Evolutionary conservation across 225 moss, liverwort and hornwort genomes (phyloP).

Genomic region (Rhytidiadelphus loreus): DNA sequence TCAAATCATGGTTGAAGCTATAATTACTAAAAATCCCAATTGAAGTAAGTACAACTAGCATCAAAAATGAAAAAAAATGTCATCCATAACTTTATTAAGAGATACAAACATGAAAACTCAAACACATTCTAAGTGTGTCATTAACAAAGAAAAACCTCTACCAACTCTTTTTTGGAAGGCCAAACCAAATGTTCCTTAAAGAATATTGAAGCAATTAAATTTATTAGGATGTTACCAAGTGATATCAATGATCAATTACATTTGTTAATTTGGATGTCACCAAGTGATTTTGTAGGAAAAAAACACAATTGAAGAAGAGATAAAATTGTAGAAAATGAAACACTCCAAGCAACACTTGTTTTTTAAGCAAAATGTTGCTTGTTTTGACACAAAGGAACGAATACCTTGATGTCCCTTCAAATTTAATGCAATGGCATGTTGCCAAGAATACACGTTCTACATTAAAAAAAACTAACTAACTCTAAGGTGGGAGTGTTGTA

Average conservation of each 20-base stretch:
- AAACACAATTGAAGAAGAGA: no score
- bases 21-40: neutral
- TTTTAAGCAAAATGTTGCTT: no score
- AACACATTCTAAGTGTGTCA: rapidly evolving
- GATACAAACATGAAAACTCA: neutral
- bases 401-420: no score
- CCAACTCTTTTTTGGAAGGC: no score
- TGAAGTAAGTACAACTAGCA: neutral
- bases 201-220: neutral
- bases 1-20: neutral
- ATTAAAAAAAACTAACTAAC: no score
- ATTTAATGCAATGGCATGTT: no score
- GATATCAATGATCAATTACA: neutral
- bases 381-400: no score
- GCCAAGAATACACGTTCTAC: no score
- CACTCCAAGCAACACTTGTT: no score
- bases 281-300: neutral
- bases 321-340: neutral
- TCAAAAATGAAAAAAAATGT: neutral
- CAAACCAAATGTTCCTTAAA: neutral
- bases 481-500: neutral
- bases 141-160: neutral
- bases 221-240: rapidly evolving
- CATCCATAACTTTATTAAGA: no score
- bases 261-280: neutral